These are phyloP conservation scores for Neophaeococcomyces mojaviensis DNA, from an alignment of 2,329 filamentous ascomycete genomes.

Conservation along the genomic window DNA sequence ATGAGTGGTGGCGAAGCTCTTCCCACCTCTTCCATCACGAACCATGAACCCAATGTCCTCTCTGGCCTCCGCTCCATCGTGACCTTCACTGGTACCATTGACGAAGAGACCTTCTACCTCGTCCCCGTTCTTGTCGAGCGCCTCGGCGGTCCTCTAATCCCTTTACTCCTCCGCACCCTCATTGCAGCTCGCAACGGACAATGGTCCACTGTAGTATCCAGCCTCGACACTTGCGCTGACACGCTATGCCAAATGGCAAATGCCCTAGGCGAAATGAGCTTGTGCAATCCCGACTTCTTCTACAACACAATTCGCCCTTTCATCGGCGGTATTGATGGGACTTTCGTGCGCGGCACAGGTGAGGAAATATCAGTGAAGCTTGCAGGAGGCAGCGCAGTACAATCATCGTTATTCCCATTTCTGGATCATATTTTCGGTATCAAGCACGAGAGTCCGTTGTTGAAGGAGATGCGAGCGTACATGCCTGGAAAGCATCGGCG, in stretches of 20 bases:
- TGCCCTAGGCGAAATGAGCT: slow-evolving; percentile 2
- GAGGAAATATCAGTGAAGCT: not conserved
- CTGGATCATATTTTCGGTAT: slow-evolving; percentile 13
- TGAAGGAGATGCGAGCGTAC: slow-evolving; percentile 11
- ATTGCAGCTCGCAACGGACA: not conserved
- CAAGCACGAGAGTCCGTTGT: slow-evolving; percentile 8
- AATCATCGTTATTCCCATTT: slow-evolving; percentile 13
- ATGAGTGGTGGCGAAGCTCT: too few relatives aligned
- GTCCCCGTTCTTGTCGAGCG: slow-evolving; percentile 10
- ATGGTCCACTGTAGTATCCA: not conserved
- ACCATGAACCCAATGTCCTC: too few relatives aligned
- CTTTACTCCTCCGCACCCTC: slow-evolving; percentile 6
- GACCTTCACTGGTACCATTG: slow-evolving; percentile 12
- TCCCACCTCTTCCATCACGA: too few relatives aligned
- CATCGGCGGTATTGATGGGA: slow-evolving; percentile 10
- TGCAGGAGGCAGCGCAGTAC: slow-evolving; percentile 11
- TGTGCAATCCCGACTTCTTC: slow-evolving; percentile 12
- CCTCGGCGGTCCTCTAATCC: slow-evolving; percentile 3
- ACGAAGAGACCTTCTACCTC: slow-evolving; percentile 14
- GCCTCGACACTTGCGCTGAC: slow-evolving; percentile 6
- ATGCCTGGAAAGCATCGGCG: slow-evolving; percentile 12
- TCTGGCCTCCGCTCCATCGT: slow-evolving; percentile 2
- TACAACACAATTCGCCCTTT: slow-evolving; percentile 10
- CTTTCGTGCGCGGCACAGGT: slow-evolving; percentile 3
- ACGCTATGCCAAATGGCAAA: slow-evolving; percentile 9